Evolutionary conservation across 768 basidiomycete genomes (phyloP).

Genomic region (Russula ochroleuca): DNA sequence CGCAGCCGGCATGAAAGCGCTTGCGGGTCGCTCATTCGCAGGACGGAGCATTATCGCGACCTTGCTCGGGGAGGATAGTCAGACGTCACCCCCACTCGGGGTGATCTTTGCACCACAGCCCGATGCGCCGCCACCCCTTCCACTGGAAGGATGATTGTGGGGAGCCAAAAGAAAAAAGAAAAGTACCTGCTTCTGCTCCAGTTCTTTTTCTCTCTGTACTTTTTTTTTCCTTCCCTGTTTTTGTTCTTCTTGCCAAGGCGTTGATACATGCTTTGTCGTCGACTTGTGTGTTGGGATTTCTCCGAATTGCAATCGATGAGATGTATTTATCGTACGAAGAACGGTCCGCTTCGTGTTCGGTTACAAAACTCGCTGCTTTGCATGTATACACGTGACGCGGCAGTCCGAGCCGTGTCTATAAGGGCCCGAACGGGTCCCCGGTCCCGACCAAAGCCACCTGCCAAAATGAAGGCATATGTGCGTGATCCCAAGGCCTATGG

Average conservation of each 20-base stretch:
- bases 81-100: conserved; percentile 77
- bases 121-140: conserved; percentile 75
- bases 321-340: not conserved
- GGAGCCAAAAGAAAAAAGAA: not conserved
- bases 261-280: not conserved
- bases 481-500: too few relatives aligned
- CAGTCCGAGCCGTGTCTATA: too few relatives aligned
- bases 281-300: not conserved
- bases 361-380: too few relatives aligned
- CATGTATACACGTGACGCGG: too few relatives aligned
- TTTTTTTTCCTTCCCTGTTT: not conserved
- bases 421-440: too few relatives aligned
- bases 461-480: too few relatives aligned
- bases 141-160: conserved; percentile 33
- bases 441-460: too few relatives aligned
- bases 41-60: conserved; percentile 87
- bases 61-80: conserved; percentile 74
- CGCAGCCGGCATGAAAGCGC: conserved; percentile 67
- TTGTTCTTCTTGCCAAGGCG: not conserved
- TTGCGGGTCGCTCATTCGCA: conserved; percentile 87
- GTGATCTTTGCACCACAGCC: conserved; percentile 83
- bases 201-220: conserved; percentile 1
- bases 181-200: conserved; percentile 5
- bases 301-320: not conserved
- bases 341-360: too few relatives aligned